These are phyloP conservation scores for Fraxinus xanthoxyloides DNA, from an alignment of 305 asterid species.

Conservation along the genomic window DNA sequence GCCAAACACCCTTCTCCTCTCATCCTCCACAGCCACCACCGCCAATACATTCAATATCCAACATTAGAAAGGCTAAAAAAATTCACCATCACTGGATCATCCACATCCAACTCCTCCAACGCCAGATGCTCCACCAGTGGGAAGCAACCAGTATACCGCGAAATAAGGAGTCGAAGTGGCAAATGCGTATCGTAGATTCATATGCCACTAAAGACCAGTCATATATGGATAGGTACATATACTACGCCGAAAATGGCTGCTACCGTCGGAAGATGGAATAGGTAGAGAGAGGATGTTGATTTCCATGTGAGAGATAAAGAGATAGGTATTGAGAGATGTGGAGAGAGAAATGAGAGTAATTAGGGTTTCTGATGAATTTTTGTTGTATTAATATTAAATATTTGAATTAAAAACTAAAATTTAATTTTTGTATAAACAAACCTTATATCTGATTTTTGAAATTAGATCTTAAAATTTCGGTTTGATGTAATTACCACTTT, in stretches of 20 bases:
- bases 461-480: no score
- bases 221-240: conserved; percentile 82
- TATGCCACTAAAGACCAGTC: conserved; percentile 63
- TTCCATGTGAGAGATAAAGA: no score
- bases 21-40: conserved; percentile 15
- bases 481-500: no score
- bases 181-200: conserved; percentile 75
- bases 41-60: conserved; percentile 13
- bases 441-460: no score
- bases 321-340: no score
- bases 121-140: neutral
- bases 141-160: conserved; percentile 37
- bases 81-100: conserved; percentile 11
- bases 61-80: conserved; percentile 31
- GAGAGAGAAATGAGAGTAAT: no score
- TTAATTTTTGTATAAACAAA: no score
- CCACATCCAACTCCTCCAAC: neutral
- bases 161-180: conserved; percentile 52
- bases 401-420: no score
- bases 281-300: no score
- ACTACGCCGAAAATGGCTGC: conserved; percentile 60
- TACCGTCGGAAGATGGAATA: conserved; percentile 20
- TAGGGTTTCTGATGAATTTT: no score
- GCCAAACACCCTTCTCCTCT: conserved; percentile 4
- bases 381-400: no score